Conservation (phyloP, 2,329 filamentous ascomycete species). For the Gyromitra esculenta region DNA sequence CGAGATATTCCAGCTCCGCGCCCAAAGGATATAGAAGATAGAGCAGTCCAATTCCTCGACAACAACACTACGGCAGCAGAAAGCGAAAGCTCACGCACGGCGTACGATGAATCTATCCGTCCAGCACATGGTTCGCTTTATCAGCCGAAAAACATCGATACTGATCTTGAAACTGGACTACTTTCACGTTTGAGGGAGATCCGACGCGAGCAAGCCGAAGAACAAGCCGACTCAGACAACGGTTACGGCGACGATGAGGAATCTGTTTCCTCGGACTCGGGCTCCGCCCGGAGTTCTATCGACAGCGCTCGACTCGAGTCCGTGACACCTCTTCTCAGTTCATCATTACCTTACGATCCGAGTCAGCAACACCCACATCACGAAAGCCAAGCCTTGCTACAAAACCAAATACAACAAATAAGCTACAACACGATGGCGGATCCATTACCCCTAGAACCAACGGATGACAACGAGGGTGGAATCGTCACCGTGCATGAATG, state of each 20-base stretch:
- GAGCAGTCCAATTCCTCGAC: constrained; percentile 39
- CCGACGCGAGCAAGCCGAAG: constrained; percentile 42
- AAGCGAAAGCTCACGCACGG: constrained; percentile 51
- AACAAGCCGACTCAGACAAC: constrained; percentile 48
- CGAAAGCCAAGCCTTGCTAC: constrained; percentile 50
- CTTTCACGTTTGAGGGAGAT: constrained; percentile 41
- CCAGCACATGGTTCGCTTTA: constrained; percentile 20
- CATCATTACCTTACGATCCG: constrained; percentile 54
- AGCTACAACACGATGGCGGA: constrained; percentile 53
- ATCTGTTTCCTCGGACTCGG: constrained; percentile 43
- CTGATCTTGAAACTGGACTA: constrained; percentile 42
- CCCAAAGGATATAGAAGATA: constrained; percentile 35
- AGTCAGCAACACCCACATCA: constrained; percentile 53
- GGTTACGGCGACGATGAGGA: constrained; percentile 55
- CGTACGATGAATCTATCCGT: constrained; percentile 47
- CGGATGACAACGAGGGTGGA: constrained; percentile 41
- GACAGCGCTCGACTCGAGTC: constrained; percentile 47
- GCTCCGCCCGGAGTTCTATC: constrained; percentile 45
- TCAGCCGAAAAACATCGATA: constrained; percentile 40
- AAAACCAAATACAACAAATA: constrained; percentile 49
- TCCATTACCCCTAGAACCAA: constrained; percentile 38
- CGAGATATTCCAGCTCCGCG: constrained; percentile 28
- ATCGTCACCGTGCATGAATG: constrained; percentile 49
- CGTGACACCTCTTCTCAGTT: constrained; percentile 52
- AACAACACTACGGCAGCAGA: constrained; percentile 35